These are phyloP conservation scores for Trichosporon sp. DNA, from an alignment of 1,284 basidiomycete species.

Conservation along the genomic window DNA sequence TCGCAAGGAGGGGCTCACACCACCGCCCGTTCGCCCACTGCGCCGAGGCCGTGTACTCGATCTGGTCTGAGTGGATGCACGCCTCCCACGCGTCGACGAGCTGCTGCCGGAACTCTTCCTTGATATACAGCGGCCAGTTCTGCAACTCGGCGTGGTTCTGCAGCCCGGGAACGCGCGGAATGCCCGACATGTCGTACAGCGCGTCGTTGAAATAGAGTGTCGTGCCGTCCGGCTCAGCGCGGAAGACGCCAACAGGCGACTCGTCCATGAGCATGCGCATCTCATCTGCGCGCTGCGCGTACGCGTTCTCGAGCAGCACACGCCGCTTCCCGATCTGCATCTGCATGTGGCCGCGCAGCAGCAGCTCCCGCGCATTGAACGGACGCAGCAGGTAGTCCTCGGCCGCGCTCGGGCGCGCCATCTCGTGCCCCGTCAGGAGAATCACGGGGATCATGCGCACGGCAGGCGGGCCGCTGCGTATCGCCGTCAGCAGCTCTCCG, in stretches of 20 bases:
- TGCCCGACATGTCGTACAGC: conserved; percentile 37
- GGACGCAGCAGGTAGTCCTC: conserved; percentile 48
- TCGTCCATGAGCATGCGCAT: conserved; percentile 38
- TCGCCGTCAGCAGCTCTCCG: too few relatives aligned
- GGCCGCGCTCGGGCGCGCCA: conserved; percentile 37
- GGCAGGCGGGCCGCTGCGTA: too few relatives aligned
- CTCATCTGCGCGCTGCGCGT: conserved; percentile 42
- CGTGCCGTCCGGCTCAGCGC: conserved; percentile 30
- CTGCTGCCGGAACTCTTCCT: conserved; percentile 32
- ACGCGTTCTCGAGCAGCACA: conserved; percentile 35
- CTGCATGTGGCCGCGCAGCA: conserved; percentile 16
- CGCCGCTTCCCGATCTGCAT: conserved; percentile 43
- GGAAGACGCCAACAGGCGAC: conserved; percentile 45
- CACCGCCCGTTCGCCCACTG: too few relatives aligned
- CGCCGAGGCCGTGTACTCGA: too few relatives aligned
- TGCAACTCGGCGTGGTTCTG: conserved; percentile 10
- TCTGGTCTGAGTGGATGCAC: too few relatives aligned
- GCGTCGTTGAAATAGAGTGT: conserved; percentile 34
- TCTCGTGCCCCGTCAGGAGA: conserved; percentile 30
- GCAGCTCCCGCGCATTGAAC: conserved; percentile 48
- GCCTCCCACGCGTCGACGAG: background rate
- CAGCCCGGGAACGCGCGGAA: conserved; percentile 12
- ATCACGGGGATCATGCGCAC: too few relatives aligned
- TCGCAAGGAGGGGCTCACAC: background rate
- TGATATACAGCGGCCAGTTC: conserved; percentile 18